Evolutionary conservation across 371 early-diverging fungal species (phyloP).

Genomic region (Mucor mucedo): DNA sequence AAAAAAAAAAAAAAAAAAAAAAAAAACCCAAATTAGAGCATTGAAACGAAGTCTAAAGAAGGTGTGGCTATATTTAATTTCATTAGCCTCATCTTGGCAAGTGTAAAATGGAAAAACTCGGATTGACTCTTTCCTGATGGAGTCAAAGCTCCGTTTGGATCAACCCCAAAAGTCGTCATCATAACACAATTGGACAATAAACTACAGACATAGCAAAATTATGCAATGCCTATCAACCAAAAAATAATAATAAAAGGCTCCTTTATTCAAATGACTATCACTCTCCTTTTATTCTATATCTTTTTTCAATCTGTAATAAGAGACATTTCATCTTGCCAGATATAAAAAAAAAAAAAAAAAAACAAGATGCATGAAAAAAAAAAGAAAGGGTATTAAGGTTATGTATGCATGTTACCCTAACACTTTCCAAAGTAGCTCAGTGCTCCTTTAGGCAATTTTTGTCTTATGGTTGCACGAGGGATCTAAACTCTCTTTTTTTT

Average conservation of each 20-base stretch:
- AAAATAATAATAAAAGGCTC: no score
- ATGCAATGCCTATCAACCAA: conserved; percentile 1
- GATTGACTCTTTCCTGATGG: conserved; percentile 11
- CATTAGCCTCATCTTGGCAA: conserved; percentile 12
- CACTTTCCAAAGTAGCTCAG: conserved; percentile 6
- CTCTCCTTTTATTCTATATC: neutral
- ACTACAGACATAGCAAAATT: neutral
- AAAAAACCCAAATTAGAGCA: neutral
- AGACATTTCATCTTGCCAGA: neutral
- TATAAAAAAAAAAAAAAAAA: no score
- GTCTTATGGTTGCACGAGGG: neutral
- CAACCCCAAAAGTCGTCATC: neutral
- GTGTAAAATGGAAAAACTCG: neutral
- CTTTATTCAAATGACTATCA: neutral
- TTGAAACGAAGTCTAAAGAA: neutral
- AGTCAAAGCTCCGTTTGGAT: conserved; percentile 9
- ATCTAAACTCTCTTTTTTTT: neutral
- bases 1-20: neutral
- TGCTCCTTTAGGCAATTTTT: conserved; percentile 6
- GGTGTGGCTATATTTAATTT: neutral
- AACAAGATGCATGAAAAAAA: neutral
- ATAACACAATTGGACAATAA: neutral
- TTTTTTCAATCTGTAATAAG: neutral
- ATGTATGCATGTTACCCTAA: conserved; percentile 8
- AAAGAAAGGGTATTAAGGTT: neutral